These are phyloP conservation scores for Trametes polyzona DNA, from an alignment of 1,284 basidiomycete species.

Conservation along the genomic window DNA sequence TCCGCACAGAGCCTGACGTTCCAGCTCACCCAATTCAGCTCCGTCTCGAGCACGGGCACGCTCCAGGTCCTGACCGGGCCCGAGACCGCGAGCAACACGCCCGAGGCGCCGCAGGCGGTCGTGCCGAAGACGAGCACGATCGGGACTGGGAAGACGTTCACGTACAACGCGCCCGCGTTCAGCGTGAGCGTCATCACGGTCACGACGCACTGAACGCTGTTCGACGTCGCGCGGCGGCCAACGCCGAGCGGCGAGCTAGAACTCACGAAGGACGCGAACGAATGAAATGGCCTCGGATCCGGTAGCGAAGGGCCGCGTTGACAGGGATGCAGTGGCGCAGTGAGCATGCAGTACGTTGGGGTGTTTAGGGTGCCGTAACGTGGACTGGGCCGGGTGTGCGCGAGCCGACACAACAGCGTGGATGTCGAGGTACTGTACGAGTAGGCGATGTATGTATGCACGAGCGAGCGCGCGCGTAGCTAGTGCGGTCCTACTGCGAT, in stretches of 20 bases:
- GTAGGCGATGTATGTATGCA: conserved; percentile 1
- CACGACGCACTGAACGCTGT: conserved; percentile 21
- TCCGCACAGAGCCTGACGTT: conserved; percentile 51
- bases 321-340: no score
- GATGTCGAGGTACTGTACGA: neutral
- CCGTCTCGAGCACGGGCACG: conserved; percentile 47
- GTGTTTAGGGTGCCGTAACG: neutral
- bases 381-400: no score
- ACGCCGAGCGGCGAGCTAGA: no score
- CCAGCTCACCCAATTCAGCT: conserved; percentile 52
- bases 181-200: conserved; percentile 61
- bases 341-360: no score
- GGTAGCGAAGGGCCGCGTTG: no score
- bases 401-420: no score
- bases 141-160: conserved; percentile 51
- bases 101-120: conserved; percentile 49
- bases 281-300: neutral
- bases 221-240: no score
- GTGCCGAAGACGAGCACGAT: conserved; percentile 50
- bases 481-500: conserved; percentile 11
- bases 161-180: conserved; percentile 60
- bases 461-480: neutral
- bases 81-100: conserved; percentile 57
- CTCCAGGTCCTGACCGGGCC: conserved; percentile 53
- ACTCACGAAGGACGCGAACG: no score